Conservation (phyloP, 1,284 basidiomycete species). For the Irpex rosettiformis region DNA sequence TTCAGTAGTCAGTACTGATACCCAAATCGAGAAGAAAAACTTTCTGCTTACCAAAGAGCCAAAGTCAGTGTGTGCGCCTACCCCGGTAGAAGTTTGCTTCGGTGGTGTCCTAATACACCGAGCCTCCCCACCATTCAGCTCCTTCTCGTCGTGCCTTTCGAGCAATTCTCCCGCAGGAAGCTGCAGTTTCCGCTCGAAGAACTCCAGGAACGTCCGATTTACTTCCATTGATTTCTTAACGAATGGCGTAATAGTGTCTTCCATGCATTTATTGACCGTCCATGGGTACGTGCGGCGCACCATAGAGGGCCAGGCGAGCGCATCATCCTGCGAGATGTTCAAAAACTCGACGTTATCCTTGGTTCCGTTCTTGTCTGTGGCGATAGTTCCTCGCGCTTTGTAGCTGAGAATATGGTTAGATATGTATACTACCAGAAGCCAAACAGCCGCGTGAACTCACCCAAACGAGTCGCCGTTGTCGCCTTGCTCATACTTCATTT, state of each 20-base stretch:
- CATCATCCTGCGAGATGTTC: conserved; percentile 67
- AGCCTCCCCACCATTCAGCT: conserved; percentile 57
- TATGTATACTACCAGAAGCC: conserved; percentile 2
- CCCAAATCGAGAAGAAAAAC: neutral
- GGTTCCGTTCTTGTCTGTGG: conserved; percentile 58
- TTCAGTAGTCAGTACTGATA: neutral
- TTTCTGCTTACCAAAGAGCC: conserved; percentile 35
- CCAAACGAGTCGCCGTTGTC: conserved; percentile 61
- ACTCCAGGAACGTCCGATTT: conserved; percentile 48
- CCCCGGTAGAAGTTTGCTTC: conserved; percentile 26
- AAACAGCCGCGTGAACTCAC: conserved; percentile 27
- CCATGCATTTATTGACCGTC: conserved; percentile 49
- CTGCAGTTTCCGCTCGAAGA: conserved; percentile 56
- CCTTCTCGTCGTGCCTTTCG: conserved; percentile 41
- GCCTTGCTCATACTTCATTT: conserved; percentile 64
- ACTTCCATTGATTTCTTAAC: conserved; percentile 54
- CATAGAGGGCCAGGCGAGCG: conserved; percentile 48
- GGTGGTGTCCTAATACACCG: conserved; percentile 53
- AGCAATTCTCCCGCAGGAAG: conserved; percentile 49
- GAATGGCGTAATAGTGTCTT: conserved; percentile 50
- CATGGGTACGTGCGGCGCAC: conserved; percentile 53
- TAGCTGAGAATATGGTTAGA: conserved; percentile 41
- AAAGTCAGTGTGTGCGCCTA: conserved; percentile 39
- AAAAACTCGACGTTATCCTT: conserved; percentile 61
- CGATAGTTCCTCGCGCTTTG: conserved; percentile 60